Conservation (phyloP, 1,284 basidiomycete genomes). For the Inonotus hispidus region DNA sequence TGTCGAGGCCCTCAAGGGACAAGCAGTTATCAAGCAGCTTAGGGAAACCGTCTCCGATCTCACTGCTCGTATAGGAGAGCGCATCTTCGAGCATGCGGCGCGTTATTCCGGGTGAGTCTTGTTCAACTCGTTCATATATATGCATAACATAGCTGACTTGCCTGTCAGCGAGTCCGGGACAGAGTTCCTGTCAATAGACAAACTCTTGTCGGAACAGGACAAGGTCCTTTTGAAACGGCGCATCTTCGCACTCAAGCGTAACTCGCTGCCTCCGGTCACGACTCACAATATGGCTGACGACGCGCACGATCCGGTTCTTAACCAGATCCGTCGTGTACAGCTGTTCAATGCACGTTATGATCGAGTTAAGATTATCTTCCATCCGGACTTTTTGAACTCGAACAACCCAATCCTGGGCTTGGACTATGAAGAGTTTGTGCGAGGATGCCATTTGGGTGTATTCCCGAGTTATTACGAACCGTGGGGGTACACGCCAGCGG, state of each 20-base stretch:
- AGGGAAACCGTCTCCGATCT: slow-evolving; percentile 94
- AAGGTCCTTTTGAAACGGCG: slow-evolving; percentile 94
- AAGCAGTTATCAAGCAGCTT: slow-evolving; percentile 95
- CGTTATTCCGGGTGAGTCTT: slow-evolving; percentile 76
- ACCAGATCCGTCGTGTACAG: slow-evolving; percentile 90
- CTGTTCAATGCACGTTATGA: slow-evolving; percentile 84
- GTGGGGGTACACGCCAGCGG: slow-evolving; percentile 87
- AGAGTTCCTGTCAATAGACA: slow-evolving; percentile 63
- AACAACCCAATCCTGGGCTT: slow-evolving; percentile 96
- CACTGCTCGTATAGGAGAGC: slow-evolving; percentile 85
- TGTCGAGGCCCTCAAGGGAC: slow-evolving; percentile 95
- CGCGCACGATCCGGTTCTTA: slow-evolving; percentile 86
- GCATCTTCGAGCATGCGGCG: slow-evolving; percentile 91
- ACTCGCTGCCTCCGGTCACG: slow-evolving; percentile 86
- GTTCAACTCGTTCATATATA: neutral
- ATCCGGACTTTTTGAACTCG: slow-evolving; percentile 96
- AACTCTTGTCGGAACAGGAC: slow-evolving; percentile 87
- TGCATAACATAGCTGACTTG: slow-evolving; percentile 13
- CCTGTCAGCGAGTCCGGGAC: slow-evolving; percentile 63
- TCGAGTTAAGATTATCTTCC: slow-evolving; percentile 95
- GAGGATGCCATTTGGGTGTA: slow-evolving; percentile 96
- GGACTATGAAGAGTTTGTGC: slow-evolving; percentile 98
- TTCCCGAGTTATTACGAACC: slow-evolving; percentile 97
- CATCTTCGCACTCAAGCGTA: slow-evolving; percentile 93
- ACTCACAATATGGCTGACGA: slow-evolving; percentile 99